Conservation (phyloP, 2,329 filamentous ascomycete species). For the Exutisphaerella laricina region DNA sequence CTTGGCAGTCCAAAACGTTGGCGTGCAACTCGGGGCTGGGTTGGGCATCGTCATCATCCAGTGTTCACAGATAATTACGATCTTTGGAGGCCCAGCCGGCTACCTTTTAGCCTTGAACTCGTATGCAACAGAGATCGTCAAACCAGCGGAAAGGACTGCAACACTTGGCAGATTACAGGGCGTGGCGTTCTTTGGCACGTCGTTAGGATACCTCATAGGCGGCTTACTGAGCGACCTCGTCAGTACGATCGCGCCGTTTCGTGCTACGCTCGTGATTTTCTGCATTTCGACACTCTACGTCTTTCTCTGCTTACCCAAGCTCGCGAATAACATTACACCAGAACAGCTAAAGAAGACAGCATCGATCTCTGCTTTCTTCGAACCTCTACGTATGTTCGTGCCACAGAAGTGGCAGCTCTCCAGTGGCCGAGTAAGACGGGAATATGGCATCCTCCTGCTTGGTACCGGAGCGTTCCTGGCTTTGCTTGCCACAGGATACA, state of each 20-base stretch:
- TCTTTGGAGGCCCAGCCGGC: constrained; percentile 63
- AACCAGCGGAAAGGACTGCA: constrained; percentile 55
- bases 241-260: constrained; percentile 60
- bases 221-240: constrained; percentile 60
- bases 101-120: constrained; percentile 66
- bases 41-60: constrained; percentile 65
- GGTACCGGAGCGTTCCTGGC: constrained; percentile 62
- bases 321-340: constrained; percentile 39
- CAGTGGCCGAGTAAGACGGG: constrained; percentile 48
- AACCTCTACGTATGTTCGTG: constrained; percentile 57
- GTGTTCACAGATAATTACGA: constrained; percentile 59
- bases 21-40: constrained; percentile 56
- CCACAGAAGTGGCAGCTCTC: constrained; percentile 51
- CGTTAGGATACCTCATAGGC: constrained; percentile 59
- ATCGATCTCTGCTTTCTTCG: constrained; percentile 53
- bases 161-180: constrained; percentile 63
- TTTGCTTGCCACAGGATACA: constrained; percentile 64
- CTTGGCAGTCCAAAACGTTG: constrained; percentile 58
- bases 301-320: constrained; percentile 42
- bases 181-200: constrained; percentile 60
- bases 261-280: constrained; percentile 56
- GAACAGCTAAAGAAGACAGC: constrained; percentile 28
- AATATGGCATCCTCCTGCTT: constrained; percentile 60
- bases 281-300: constrained; percentile 40
- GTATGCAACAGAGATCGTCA: constrained; percentile 60